Evolutionary conservation across 139 green algal species (phyloP), one percentile per base, ranked within the genome.

Genomic region (Limnomonas spitsbergensis): DNA sequence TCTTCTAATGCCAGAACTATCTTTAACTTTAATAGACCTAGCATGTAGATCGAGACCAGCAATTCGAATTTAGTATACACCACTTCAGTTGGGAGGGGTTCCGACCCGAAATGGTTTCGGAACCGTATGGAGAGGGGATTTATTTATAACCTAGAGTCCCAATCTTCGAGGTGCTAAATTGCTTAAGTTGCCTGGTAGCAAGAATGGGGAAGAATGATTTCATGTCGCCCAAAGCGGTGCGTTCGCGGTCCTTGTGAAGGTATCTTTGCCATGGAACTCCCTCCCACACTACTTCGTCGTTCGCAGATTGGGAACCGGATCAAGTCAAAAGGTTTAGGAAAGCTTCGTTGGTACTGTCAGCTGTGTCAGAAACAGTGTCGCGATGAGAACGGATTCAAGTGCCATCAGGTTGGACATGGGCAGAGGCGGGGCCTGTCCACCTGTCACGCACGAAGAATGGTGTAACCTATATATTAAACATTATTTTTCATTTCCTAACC

Each of bases 361-460:
- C 92, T 98, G 87, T 99, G 96, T 81, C 86, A 97, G 72, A 99
- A 99, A 86, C 93, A 98, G 82, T 99, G 95, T 82, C 88, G 96
- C 14, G 96, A 99, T 81, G 96, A 98, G 78, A 99, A 99, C 81
- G 95, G 95, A 14, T 99, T 99, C 90, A 98, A 97, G 79, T 98
- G 94, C 81, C 94, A 98, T 83, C 88, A 95, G 42, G 92, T 83
- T 37, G 91, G 82, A 38, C 20, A 71, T 6, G 14, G 24, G 24
- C 61, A 71, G 47, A 61, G 14, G 47, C 47, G 14, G 20, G 47
- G 47, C 20, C 14, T 14, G 47, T 14, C 47, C 14, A 14, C 14
- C 14, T 29, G 47, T 61, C 47, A 61, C 47, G 20, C 47, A 61
- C 20, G 14, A n/a, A n/a, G n/a, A n/a, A n/a, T n/a, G n/a, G n/a